Evolutionary conservation across 2,329 filamentous ascomycete genomes (phyloP), one percentile per base, ranked within the genome.

Genomic region (Didymellaceae sp.): DNA sequence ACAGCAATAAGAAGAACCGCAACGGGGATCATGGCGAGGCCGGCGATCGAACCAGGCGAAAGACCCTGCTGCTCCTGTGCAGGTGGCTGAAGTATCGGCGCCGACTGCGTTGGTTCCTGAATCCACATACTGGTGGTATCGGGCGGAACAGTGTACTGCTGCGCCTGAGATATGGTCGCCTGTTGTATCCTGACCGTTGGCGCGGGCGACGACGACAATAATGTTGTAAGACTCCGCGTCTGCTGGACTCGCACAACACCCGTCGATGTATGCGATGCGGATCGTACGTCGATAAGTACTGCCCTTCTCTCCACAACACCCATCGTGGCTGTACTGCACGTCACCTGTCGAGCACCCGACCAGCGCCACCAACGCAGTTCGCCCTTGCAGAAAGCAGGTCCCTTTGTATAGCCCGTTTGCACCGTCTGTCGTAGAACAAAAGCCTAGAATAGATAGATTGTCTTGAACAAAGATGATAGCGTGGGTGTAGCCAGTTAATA

Each of bases 1-100:
- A 54, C 18, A 13, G 50, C 47, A 40, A 57, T 54, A 2, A 64
- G 20, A n/a, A 54, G 42, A 10, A 59, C 46, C 1, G 57, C 54
- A 5, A 66, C 42, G 4, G 66, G 65, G 28, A 65, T 60, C 53
- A 66, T 63, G 6, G 55, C 63, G 10, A 69, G 56, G 9, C 63
- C 66, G 9, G 66, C 34, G 62, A 66, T 28, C 2, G 48, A 46
- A 18, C 8, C 20, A 40, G 57, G 4, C 28, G 58, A 14, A 40
- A 47, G 33, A 47, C 33, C 45, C 57, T 48, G 22, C 20, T 28
- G 18, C 10, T 42, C 35, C 10, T 43, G 28, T 41, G 52, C 11
- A 18, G 25, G 25, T 9, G 21, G 17, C 20, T 51, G 33, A 11
- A 37, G 20, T 7, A 33, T 34, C 21, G 32, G 37, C 13, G 40